phyloP scores from a whole-genome alignment of 2,329 filamentous ascomycete genomes.

The Mollisiaceae sp. region DNA sequence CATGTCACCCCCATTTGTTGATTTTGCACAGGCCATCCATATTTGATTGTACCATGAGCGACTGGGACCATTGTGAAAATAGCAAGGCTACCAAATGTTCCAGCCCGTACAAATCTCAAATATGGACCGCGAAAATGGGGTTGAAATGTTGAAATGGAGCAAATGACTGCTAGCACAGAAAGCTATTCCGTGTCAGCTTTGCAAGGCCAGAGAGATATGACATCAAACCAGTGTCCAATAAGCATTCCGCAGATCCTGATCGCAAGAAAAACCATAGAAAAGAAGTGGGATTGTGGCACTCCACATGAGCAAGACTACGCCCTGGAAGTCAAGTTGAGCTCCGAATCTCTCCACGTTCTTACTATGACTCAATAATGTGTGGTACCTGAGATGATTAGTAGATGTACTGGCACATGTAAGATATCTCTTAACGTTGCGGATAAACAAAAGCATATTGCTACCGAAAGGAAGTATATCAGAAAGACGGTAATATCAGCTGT shows the following conservation, averaged over 20 bases:
- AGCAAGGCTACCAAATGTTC: conserved; percentile 49
- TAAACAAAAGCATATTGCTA: conserved; percentile 44
- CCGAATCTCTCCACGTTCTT: conserved; percentile 54
- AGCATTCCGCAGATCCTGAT: conserved; percentile 39
- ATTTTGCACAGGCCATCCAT: conserved; percentile 44
- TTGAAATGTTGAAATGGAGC: conserved; percentile 46
- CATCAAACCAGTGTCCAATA: conserved; percentile 46
- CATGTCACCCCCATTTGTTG: conserved; percentile 48
- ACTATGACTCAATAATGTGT: conserved; percentile 62
- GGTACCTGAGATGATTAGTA: conserved; percentile 49
- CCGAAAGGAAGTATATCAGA: not conserved
- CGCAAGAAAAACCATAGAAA: conserved; percentile 58
- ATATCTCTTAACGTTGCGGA: conserved; percentile 49
- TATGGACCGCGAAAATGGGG: conserved; percentile 47
- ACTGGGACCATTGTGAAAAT: conserved; percentile 49
- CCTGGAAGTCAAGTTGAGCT: conserved; percentile 65
- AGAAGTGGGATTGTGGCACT: conserved; percentile 62
- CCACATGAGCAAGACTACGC: conserved; percentile 67
- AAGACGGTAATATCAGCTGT: conserved; percentile 38
- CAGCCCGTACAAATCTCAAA: conserved; percentile 47
- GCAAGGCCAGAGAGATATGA: not conserved
- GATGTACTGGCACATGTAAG: not conserved
- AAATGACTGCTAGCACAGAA: conserved; percentile 44
- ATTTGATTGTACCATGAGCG: conserved; percentile 44
- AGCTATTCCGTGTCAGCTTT: conserved; percentile 20